Base-by-base conservation (phyloP, 495 filamentous ascomycete species). In the Daldinia caldariorum region DNA sequence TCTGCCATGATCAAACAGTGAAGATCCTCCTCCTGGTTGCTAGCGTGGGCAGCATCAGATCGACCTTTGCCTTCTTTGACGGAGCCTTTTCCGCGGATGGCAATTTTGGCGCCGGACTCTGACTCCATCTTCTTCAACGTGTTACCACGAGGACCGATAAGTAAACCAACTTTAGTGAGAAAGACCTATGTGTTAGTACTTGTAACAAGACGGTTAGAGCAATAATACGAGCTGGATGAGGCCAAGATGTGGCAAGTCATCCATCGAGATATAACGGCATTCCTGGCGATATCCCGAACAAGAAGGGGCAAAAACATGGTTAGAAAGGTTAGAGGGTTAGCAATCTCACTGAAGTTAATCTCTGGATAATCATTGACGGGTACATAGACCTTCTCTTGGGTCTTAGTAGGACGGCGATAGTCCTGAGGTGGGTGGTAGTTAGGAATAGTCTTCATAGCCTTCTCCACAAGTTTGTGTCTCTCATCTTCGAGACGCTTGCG, bases 311-410 rank as follows among this genome's bases (percentile, higher is more conserved):
- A 81, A 80, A 84, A 76, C 77, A 87, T 91, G 86, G 91, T 81
- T 82, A 82, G 81, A 88, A 88, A 82, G 81, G 89, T 92, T 90
- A 92, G 90, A 93, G 92, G 94, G 93, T 97, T 97, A 96, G 93
- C 90, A 91, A 94, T 94, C 94, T 92, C 97, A 99, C 95, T 98
- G 92, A 98, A 99, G 92, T 99, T 99, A 92, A 99, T 97, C 83
- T 98, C 96, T 86, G 96, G 96, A 84, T 99, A 99, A 82, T 99
- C 96, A 89, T 98, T 98, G 84, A 99, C 95, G 76, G 95, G 95
- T 78, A 99, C 95, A 80, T 99, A 99, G 89, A 99, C 94, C 88
- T 98, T 99, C 89, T 99, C 95, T 82, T 97, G 94, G 76, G 95
- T 97, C 91, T 98, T 99, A 76, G 94, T 97, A 39, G 95, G 95